Conservation (phyloP, 2,329 filamentous ascomycete genomes). For the Aspergillus sp. region DNA sequence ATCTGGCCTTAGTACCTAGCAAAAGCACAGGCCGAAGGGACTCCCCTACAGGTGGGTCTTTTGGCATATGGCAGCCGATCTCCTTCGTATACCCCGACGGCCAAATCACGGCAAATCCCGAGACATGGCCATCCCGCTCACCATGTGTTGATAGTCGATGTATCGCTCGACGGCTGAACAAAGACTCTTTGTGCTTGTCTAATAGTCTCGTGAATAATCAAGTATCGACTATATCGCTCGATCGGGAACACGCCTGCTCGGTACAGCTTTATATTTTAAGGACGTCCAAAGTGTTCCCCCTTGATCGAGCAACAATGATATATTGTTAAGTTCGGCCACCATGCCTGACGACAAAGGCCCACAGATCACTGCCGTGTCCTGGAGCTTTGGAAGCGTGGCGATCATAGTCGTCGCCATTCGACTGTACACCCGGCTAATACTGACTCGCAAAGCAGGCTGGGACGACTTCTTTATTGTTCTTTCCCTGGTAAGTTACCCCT, state of each 20-base stretch:
- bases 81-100: not conserved
- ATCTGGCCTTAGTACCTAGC: not conserved
- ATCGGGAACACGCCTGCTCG: no score
- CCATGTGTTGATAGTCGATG: not conserved
- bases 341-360: conserved; percentile 4
- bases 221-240: no score
- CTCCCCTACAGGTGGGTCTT: not conserved
- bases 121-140: not conserved
- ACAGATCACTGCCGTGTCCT: conserved; percentile 8
- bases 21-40: not conserved
- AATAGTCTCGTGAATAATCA: no score
- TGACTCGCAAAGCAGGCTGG: conserved; percentile 12
- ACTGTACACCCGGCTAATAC: conserved; percentile 8
- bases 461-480: conserved; percentile 17
- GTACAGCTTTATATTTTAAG: not conserved
- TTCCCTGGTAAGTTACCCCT: conserved; percentile 1
- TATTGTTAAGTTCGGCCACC: not conserved
- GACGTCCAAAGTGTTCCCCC: not conserved
- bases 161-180: not conserved
- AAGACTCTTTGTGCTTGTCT: not conserved
- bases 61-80: not conserved
- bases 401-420: conserved; percentile 6
- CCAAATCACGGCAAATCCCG: not conserved
- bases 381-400: conserved; percentile 9
- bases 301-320: not conserved